Percentiles rank a stretch among this genome's conserved stretches.
These are phyloP conservation scores for Hypoxylon trugodes DNA, from an alignment of 495 filamentous ascomycete genomes.

Conservation along the genomic window DNA sequence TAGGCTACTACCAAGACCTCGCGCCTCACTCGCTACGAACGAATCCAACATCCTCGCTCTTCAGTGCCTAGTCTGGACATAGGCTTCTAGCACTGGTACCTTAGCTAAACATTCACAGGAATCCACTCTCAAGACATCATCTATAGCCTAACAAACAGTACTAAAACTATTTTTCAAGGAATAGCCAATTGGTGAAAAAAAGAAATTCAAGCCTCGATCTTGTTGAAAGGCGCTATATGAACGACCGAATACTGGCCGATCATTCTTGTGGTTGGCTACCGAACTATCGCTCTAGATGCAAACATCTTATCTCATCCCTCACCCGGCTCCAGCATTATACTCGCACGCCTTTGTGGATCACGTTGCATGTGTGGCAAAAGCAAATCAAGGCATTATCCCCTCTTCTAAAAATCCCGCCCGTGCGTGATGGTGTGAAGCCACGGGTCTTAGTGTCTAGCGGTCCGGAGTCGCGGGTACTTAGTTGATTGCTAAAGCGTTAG, in stretches of 20 bases:
- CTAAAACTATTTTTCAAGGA: not conserved
- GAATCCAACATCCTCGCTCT: not conserved
- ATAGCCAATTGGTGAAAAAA: conserved; percentile 2
- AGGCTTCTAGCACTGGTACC: not conserved
- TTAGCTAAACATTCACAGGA: conserved; percentile 13
- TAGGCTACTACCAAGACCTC: not conserved
- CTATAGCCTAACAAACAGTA: not conserved
- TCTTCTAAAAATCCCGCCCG: conserved; percentile 1
- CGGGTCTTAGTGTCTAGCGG: conserved; percentile 21
- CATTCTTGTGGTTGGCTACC: conserved; percentile 12
- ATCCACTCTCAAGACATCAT: not conserved
- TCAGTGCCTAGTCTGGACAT: not conserved
- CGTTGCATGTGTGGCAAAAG: conserved; percentile 29
- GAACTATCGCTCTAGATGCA: conserved; percentile 1
- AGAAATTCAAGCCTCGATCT: conserved; percentile 6
- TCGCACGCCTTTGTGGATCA: conserved; percentile 16
- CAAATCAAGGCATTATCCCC: conserved; percentile 10
- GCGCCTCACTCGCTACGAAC: not conserved
- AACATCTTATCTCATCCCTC: conserved; percentile 9
- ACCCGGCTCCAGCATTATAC: conserved; percentile 15
- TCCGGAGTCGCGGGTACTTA: conserved; percentile 29
- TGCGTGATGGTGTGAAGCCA: conserved; percentile 23
- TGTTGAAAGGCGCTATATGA: conserved; percentile 13
- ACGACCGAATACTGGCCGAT: conserved; percentile 18
- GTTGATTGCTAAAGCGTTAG: conserved; percentile 14